Evolutionary conservation across 1,284 basidiomycete genomes (phyloP).

Genomic region (Ceratobasidium sp.): DNA sequence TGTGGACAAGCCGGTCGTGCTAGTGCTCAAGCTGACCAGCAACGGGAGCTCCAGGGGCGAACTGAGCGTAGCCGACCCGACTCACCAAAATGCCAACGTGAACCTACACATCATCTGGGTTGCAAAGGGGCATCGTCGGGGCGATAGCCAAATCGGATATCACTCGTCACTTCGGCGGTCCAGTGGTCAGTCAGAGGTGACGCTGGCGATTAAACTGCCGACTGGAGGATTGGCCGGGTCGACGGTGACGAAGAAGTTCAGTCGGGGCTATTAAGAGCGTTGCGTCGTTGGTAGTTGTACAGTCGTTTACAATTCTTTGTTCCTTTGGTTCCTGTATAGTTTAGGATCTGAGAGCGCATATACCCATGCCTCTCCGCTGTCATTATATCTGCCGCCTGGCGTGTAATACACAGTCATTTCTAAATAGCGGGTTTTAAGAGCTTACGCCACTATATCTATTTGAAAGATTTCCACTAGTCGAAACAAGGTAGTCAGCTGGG

Average conservation of each 20-base stretch:
- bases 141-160: slow-evolving; percentile 10
- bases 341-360: background rate
- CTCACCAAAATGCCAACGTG: background rate
- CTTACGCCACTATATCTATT: background rate
- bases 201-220: slow-evolving; percentile 9
- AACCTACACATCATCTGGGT: slow-evolving; percentile 9
- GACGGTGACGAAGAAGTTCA: slow-evolving; percentile 15
- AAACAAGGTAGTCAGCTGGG: too few species aligned
- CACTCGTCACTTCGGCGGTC: background rate
- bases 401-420: slow-evolving; percentile 1
- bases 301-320: background rate
- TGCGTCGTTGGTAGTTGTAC: background rate
- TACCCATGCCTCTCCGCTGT: background rate
- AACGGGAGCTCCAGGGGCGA: background rate
- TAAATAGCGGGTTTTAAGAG: background rate
- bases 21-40: slow-evolving; percentile 12
- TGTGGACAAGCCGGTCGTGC: slow-evolving; percentile 4
- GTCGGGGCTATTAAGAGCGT: background rate
- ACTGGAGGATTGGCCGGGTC: slow-evolving; percentile 24
- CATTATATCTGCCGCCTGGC: background rate
- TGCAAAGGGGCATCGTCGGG: slow-evolving; percentile 8
- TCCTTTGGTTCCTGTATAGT: background rate
- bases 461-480: too few species aligned
- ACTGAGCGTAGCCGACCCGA: slow-evolving; percentile 28
- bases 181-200: background rate